Percentiles rank a stretch among this genome's conserved stretches.
Conservation (phyloP, 169 alveolate genomes). For the Plasmodium inui region DNA sequence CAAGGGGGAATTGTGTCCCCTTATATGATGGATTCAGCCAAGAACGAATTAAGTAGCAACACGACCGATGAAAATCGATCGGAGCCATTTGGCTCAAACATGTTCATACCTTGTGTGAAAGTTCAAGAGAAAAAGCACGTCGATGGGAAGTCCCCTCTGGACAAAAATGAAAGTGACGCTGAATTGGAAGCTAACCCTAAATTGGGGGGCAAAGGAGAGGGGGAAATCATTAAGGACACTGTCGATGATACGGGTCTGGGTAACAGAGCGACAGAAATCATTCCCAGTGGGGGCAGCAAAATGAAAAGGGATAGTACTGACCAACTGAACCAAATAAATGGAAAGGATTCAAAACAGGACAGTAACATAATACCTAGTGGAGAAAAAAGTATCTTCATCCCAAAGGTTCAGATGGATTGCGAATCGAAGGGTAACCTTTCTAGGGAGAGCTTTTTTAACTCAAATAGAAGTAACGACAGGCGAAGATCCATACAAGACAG, state of each 20-base stretch:
- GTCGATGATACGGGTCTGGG: background rate
- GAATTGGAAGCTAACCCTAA: background rate
- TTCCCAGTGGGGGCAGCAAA: background rate
- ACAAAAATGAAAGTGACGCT: background rate
- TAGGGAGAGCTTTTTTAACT: background rate
- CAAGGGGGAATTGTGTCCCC: constrained; percentile 75
- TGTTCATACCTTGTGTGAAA: background rate
- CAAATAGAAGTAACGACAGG: background rate
- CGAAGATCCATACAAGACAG: background rate
- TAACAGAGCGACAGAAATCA: background rate
- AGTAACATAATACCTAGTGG: background rate
- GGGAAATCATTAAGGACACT: background rate
- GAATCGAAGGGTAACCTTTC: background rate
- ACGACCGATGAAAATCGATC: constrained; percentile 20
- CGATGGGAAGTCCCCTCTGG: background rate
- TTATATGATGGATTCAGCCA: constrained; percentile 76
- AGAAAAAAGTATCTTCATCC: background rate
- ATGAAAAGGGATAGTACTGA: background rate
- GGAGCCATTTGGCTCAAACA: constrained; percentile 17
- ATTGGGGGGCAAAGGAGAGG: background rate
- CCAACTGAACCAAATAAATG: background rate
- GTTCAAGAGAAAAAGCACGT: background rate
- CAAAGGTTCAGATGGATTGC: background rate
- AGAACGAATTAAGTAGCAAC: constrained; percentile 57
- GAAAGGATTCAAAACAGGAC: background rate